phyloP scores from a whole-genome alignment of 257 asterid species.

The Solanum chiquidenum region DNA sequence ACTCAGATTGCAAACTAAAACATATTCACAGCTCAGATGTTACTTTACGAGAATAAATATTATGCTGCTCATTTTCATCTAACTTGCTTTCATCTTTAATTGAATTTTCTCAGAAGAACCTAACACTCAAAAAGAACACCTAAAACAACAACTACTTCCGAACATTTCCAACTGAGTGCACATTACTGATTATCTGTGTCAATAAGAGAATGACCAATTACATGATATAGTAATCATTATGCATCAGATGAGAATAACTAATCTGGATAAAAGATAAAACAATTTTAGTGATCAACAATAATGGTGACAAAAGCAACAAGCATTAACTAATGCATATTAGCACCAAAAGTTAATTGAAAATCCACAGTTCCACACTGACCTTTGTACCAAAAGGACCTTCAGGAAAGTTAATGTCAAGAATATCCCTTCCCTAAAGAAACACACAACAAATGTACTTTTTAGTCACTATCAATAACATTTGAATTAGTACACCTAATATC shows the following conservation, averaged over 20 bases:
- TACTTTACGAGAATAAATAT: background rate
- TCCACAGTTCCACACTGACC: constrained; percentile 35
- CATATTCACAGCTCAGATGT: background rate
- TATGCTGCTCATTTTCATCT: background rate
- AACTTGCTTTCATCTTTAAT: background rate
- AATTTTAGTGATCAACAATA: background rate
- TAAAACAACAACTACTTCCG: background rate
- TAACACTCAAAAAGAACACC: constrained; percentile 6
- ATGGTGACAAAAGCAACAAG: background rate
- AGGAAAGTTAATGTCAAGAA: constrained; percentile 56
- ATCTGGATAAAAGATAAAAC: background rate
- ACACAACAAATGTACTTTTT: background rate
- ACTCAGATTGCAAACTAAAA: background rate
- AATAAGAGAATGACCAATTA: background rate
- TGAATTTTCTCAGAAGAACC: background rate
- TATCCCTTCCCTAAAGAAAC: constrained; percentile 43
- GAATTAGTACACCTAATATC: background rate
- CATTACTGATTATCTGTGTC: background rate
- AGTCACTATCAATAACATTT: background rate
- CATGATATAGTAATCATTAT: background rate
- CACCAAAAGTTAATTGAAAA: background rate
- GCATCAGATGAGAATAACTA: background rate
- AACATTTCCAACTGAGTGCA: background rate
- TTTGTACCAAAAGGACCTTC: constrained; percentile 88
- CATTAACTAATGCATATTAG: background rate